Evolutionary conservation across 1,284 basidiomycete species (phyloP), one percentile per base, ranked within the genome.

Genomic region (Phenoliferia sp.): DNA sequence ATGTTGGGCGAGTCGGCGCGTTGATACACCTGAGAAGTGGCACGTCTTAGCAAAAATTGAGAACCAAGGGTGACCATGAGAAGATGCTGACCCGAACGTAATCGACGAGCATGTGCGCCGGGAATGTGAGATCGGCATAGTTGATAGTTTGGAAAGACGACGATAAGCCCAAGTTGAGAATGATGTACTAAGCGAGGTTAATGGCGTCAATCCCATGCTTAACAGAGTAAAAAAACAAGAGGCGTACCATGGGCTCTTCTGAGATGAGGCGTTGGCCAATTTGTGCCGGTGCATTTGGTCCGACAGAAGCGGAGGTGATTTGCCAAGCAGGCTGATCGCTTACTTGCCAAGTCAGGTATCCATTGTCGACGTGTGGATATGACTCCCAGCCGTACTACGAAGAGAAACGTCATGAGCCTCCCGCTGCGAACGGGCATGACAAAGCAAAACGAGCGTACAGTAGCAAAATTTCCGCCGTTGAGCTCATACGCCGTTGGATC

Each of bases 111-210:
- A 69, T 57, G 17, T 28, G n/a, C 2, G 61, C 64, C 3, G 68
- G 68, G 44, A 69, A 69, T 6, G 28, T 16, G 52, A 93, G 81
- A 63, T 88, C 80, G 0, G 82, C 78, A 60, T 88, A 81, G 78
- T 92, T 85, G 57, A 91, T 86, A 4, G 73, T 65, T 48, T 88
- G 88, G 74, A 94, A 92, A 75, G 90, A 89, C 29, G 81, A 80
- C 3, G 90, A 92, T 78, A 94, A 87, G 62, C 90, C 92, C 75
- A 95, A 80, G 77, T 92, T 92, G 66, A 85, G 80, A 72, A 94
- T 85, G 75, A 94, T 83, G 78, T 92, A 88, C 86, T 88, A 60
- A 16, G 36, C 6, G 32, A 32, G 29, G 29, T n/a, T n/a, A n/a
- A n/a, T n/a, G 28, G 19, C 19, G 15, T 28, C 1, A 2, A 22